phyloP scores from a whole-genome alignment of 2,329 filamentous ascomycete genomes.

The Chrysoporthe deuterocubensis region DNA sequence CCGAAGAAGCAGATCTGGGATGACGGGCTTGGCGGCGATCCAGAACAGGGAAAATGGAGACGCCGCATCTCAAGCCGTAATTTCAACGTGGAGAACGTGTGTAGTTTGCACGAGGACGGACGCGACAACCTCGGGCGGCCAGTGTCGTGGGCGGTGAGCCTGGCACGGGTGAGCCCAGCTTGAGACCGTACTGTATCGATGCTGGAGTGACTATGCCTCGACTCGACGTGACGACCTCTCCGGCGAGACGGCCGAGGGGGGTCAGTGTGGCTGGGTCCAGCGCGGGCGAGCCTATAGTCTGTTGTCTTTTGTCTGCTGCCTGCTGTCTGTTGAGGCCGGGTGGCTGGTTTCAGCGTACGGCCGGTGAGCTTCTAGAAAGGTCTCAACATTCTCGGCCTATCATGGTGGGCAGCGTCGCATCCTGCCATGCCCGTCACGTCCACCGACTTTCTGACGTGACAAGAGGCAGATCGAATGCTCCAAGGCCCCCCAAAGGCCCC shows the following conservation, averaged over 20 bases:
- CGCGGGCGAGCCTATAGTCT: neutral
- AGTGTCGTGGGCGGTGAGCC: neutral
- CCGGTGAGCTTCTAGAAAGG: no score
- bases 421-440: neutral
- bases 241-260: neutral
- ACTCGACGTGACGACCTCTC: neutral
- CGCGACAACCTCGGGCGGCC: neutral
- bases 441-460: conserved; percentile 11
- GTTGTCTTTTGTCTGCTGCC: neutral
- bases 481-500: neutral
- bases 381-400: conserved; percentile 1
- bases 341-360: conserved; percentile 4
- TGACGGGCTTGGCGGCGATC: conserved; percentile 8
- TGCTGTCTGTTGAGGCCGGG: neutral
- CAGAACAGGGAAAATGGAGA: conserved; percentile 6
- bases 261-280: neutral
- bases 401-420: conserved; percentile 1
- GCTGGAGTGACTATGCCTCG: neutral
- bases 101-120: neutral
- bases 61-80: neutral
- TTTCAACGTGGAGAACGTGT: neutral
- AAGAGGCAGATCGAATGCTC: neutral
- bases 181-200: neutral
- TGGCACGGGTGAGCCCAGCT: neutral
- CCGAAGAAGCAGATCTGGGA: conserved; percentile 1